These are phyloP conservation scores for Tetrapyrgos nigripes DNA, from an alignment of 1,284 basidiomycete species.

Conservation along the genomic window DNA sequence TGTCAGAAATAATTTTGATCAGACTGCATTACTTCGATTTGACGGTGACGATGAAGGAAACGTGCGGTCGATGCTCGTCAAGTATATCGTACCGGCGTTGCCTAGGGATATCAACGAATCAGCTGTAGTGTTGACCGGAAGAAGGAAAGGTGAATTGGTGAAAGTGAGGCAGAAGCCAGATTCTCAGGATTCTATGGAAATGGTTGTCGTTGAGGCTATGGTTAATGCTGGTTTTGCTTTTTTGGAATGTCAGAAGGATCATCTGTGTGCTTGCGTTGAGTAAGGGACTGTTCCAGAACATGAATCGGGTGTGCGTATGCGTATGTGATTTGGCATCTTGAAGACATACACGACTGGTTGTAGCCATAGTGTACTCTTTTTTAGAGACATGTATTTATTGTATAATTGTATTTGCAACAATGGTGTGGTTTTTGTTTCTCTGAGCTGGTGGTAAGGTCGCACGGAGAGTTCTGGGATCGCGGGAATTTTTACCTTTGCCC, in stretches of 20 bases:
- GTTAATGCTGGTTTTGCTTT: constrained; percentile 2
- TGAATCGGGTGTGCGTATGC: no score
- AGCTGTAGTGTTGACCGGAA: constrained; percentile 44
- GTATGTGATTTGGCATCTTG: no score
- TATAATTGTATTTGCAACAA: no score
- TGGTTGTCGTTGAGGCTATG: constrained; percentile 14
- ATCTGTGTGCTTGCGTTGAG: constrained; percentile 18
- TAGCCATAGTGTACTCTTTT: no score
- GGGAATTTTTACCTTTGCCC: no score
- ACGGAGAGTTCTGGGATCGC: no score
- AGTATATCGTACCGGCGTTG: constrained; percentile 46
- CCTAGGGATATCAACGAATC: constrained; percentile 44
- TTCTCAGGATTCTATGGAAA: constrained; percentile 1
- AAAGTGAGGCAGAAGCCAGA: constrained; percentile 45
- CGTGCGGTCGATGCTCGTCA: constrained; percentile 41
- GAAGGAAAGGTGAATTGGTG: constrained; percentile 40
- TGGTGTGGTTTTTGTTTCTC: no score
- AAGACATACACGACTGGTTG: no score
- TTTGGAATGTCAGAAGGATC: constrained; percentile 21
- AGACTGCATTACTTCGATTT: constrained; percentile 47
- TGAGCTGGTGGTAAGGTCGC: no score
- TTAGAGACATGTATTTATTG: no score
- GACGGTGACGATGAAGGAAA: constrained; percentile 37
- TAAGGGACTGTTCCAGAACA: no score
- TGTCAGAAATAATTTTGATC: constrained; percentile 38